A percentile compares a stretch with the other conserved stretches of the same genome.
phyloP scores from a whole-genome alignment of 192 early-diverging fungal genomes.

The Dispira parvispora region DNA sequence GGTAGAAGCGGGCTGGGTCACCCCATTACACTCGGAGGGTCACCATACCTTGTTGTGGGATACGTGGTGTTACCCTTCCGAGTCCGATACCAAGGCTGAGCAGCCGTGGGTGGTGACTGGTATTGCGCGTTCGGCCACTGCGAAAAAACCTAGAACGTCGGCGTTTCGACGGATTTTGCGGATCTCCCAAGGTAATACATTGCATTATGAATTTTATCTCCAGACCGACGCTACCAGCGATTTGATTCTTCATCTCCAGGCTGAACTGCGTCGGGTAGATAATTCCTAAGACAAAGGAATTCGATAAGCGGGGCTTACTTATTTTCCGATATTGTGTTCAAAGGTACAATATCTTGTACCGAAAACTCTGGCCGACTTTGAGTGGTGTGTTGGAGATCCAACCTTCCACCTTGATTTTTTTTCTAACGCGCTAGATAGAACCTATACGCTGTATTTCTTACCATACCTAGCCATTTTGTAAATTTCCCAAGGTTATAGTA shows the following conservation, averaged over 20 bases:
- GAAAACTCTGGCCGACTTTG: too few species aligned
- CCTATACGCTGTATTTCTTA: too few species aligned
- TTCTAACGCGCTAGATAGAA: too few species aligned
- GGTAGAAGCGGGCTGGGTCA: constrained; percentile 5
- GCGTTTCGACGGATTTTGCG: constrained; percentile 9
- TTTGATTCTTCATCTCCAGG: background rate
- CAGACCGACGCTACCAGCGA: background rate
- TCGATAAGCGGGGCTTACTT: too few species aligned
- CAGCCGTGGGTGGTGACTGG: too few species aligned
- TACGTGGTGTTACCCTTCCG: constrained; percentile 6
- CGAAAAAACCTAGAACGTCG: background rate
- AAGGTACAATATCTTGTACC: too few species aligned
- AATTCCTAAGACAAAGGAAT: too few species aligned
- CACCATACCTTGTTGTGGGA: background rate
- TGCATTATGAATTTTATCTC: constrained; percentile 11
- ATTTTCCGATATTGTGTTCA: too few species aligned
- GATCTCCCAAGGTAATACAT: background rate
- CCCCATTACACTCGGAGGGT: constrained; percentile 3
- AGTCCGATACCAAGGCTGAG: background rate
- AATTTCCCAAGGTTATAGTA: too few species aligned
- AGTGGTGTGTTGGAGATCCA: too few species aligned
- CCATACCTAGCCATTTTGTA: too few species aligned
- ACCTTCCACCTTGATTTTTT: too few species aligned
- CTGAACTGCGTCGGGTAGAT: background rate
- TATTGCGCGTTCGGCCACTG: background rate